Base-by-base conservation (phyloP, 2,329 filamentous ascomycete genomes). In the Nothophoma quercina region DNA sequence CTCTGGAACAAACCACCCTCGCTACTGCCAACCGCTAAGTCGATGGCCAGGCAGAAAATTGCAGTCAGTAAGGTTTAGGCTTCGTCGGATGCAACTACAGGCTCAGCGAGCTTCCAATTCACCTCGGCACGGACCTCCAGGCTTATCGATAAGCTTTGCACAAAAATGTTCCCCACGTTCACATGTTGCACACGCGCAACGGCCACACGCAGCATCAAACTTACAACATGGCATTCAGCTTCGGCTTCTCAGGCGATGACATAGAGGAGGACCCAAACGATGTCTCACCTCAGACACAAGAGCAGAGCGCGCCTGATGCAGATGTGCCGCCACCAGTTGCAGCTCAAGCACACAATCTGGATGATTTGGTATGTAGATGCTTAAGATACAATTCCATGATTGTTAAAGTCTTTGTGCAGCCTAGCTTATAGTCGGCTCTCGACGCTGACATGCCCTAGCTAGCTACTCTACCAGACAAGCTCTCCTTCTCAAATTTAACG, bases 381-480 rank as follows among this genome's bases (percentile, higher is more conserved):
- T 22, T 26, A 21, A 18, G 15, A 6, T 23, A 12, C 32, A 39
- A 45, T 13, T 28, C n/a, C 18, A 18, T 12, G 3, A 32, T 6
- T 42, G 35, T 22, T 6, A 13, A 25, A 4, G 19, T 38, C 10
- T 23, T n/a, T n/a, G n/a, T n/a, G n/a, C n/a, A n/a, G n/a, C n/a
- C n/a, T n/a, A n/a, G n/a, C n/a, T n/a, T 10, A 7, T 9, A 2
- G 18, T n/a, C n/a, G n/a, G n/a, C n/a, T n/a, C n/a, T 7, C 18
- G 5, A 19, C 30, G 54, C 56, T 53, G 39, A 55, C 13, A 7
- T 7, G 0, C 2, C 28, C 7, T 56, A 86, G 83, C 75, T 86
- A 26, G 70, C 77, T 25, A 77, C 75, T 19, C 79, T 93, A 36
- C 90, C 90, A 0, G 89, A 88, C 48, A 90, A 90, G 72, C 82